Evolutionary conservation across 2,329 filamentous ascomycete species (phyloP), one percentile per base, ranked within the genome.

Genomic region (Trichoderma citrinoviride): DNA sequence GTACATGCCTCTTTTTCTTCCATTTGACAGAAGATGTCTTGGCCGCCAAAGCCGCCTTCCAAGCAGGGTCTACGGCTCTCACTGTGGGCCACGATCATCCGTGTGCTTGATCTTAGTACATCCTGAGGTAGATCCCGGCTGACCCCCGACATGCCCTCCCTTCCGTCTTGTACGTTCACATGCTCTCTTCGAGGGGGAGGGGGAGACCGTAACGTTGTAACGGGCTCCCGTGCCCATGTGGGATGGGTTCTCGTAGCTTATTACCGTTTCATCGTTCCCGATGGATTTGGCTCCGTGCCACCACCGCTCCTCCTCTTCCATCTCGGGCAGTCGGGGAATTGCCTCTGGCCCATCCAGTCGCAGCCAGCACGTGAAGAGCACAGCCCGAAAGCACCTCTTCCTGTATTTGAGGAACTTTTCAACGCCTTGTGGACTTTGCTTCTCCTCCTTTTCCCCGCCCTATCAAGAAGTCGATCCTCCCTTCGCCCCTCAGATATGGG

Each of bases 151-250:
- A 23, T 61, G 50, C 33, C 19, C 40, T 19, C 10, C 25, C 17
- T 49, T 49, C 15, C 29, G 25, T 52, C n/a, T 33, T 29, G 49
- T 52, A 17, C 43, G 15, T 44, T 33, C 33, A 14, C 33, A 14
- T 37, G 33, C 33, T 37, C 33, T 37, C 33, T 14, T 37, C n/a
- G n/a, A n/a, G n/a, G 2, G 33, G 33, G 33, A 37, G 33, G 12
- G 33, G n/a, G n/a, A n/a, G 57, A 44, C 33, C 43, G 58, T 49
- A 61, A 61, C 58, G 58, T 61, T 61, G 58, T 61, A 53, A 5
- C 3, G 33, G 33, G 6, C 7, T 5, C 5, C 27, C 4, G 7
- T 27, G 21, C 8, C 47, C 46, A 52, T 52, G 25, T 7, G n/a
- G 46, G n/a, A 40, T 33, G 61, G 10, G 37, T 49, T 14, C 15